Evolutionary conservation across 805 yeast genomes (phyloP).

Genomic region (Zygoascus tannicola): DNA sequence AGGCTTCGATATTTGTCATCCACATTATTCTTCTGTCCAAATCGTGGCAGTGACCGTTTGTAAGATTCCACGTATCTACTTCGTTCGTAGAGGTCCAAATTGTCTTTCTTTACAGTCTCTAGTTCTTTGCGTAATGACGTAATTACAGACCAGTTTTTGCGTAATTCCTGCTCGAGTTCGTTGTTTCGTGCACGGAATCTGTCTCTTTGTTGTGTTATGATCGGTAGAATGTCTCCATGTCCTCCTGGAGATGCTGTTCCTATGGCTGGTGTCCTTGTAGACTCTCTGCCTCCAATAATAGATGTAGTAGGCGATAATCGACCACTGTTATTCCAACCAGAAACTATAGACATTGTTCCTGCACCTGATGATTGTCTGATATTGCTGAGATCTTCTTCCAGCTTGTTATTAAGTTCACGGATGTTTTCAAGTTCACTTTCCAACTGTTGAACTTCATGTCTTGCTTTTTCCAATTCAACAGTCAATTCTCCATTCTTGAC

Average conservation of each 20-base stretch:
- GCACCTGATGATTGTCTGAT: slow-evolving; percentile 36
- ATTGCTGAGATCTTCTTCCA: slow-evolving; percentile 66
- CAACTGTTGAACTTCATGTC: slow-evolving; percentile 19
- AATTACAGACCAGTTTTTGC: slow-evolving; percentile 44
- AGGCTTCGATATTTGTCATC: slow-evolving; percentile 53
- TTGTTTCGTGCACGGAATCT: slow-evolving; percentile 75
- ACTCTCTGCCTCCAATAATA: slow-evolving; percentile 23
- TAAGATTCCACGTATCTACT: slow-evolving; percentile 29
- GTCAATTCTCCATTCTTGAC: slow-evolving; percentile 44
- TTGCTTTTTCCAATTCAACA: slow-evolving; percentile 31
- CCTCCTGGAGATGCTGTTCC: slow-evolving; percentile 6
- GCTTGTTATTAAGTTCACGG: slow-evolving; percentile 42
- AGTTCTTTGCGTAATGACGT: slow-evolving; percentile 58
- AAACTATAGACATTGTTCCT: slow-evolving; percentile 26
- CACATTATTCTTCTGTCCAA: slow-evolving; percentile 1
- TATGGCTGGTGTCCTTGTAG: background rate
- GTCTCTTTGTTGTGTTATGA: slow-evolving; percentile 91
- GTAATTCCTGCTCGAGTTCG: slow-evolving; percentile 75
- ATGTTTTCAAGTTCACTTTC: slow-evolving; percentile 35
- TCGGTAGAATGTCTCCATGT: slow-evolving; percentile 50
- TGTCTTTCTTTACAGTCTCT: slow-evolving; percentile 57
- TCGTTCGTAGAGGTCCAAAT: slow-evolving; percentile 70
- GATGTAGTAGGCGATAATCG: slow-evolving; percentile 33
- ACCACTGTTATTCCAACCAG: slow-evolving; percentile 31
- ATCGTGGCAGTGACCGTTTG: slow-evolving; percentile 20